A percentile compares a stretch with the other conserved stretches of the same genome.
phyloP scores from a whole-genome alignment of 2,329 filamentous ascomycete species.

The Stachybotrys elegans region DNA sequence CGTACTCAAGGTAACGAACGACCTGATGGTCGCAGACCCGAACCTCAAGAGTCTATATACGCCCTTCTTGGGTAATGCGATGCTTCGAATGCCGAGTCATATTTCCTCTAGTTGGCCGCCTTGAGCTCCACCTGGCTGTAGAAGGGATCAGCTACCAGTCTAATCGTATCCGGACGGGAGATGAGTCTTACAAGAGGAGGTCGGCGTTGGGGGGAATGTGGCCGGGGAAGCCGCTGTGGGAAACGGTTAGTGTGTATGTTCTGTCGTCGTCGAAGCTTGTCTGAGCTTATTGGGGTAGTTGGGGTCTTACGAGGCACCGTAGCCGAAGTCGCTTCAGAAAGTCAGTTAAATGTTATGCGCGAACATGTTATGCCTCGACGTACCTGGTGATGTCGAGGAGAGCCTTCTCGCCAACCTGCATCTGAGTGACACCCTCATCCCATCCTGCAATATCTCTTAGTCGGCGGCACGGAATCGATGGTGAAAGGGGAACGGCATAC shows the following conservation, averaged over 20 bases:
- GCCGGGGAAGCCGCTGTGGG: conserved; percentile 66
- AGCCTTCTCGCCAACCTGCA: conserved; percentile 89
- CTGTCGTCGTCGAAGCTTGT: too few relatives aligned
- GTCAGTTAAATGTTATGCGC: too few relatives aligned
- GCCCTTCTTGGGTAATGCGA: too few relatives aligned
- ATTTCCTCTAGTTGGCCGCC: conserved; percentile 44
- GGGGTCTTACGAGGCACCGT: conserved; percentile 52
- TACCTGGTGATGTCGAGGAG: conserved; percentile 68
- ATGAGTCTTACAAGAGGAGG: conserved; percentile 69
- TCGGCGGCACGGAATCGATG: neutral
- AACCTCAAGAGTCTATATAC: too few relatives aligned
- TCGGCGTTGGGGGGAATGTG: conserved; percentile 71
- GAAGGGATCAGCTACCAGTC: too few relatives aligned
- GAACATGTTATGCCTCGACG: too few relatives aligned
- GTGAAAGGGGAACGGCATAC: conserved; percentile 40
- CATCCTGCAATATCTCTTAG: conserved; percentile 42
- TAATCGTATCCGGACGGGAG: too few relatives aligned
- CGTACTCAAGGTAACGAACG: too few relatives aligned
- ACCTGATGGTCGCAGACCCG: too few relatives aligned
- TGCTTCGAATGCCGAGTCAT: neutral
- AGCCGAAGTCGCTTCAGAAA: conserved; percentile 55
- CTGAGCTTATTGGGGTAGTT: too few relatives aligned
- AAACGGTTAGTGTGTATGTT: neutral
- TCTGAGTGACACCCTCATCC: conserved; percentile 79
- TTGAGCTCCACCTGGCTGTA: conserved; percentile 65